Evolutionary conservation across 495 filamentous ascomycete species (phyloP).

Genomic region (Aspergillus egyptiacus): DNA sequence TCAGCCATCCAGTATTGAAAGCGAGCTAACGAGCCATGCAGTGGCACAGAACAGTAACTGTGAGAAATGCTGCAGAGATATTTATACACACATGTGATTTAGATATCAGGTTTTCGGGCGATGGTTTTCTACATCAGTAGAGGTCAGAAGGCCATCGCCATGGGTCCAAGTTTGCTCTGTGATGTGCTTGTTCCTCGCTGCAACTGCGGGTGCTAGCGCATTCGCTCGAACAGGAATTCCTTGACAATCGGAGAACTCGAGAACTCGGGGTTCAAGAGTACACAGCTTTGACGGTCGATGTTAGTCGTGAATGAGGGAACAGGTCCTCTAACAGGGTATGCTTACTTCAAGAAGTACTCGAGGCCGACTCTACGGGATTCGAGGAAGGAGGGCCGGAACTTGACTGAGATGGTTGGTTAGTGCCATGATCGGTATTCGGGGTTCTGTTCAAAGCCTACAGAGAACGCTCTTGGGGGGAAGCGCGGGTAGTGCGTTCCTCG

Average conservation of each 20-base stretch:
- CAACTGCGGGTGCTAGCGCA: slow-evolving; percentile 21
- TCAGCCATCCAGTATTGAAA: too few relatives aligned
- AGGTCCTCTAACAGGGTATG: slow-evolving; percentile 6
- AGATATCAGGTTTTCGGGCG: too few relatives aligned
- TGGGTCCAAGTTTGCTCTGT: too few relatives aligned
- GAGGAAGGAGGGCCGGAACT: slow-evolving; percentile 63
- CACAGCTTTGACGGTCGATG: slow-evolving; percentile 40
- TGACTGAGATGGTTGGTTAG: slow-evolving; percentile 37
- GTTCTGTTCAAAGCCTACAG: slow-evolving; percentile 42
- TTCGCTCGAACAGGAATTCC: slow-evolving; percentile 56
- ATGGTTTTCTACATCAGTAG: too few relatives aligned
- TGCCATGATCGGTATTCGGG: not conserved
- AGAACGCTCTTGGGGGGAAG: slow-evolving; percentile 66
- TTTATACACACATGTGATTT: too few relatives aligned
- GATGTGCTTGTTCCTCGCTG: too few relatives aligned
- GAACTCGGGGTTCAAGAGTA: slow-evolving; percentile 65
- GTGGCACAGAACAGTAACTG: too few relatives aligned
- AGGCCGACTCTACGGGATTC: slow-evolving; percentile 60
- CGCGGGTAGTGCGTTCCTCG: slow-evolving; percentile 55
- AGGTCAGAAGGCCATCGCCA: too few relatives aligned
- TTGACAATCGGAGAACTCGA: slow-evolving; percentile 62
- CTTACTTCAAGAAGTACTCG: slow-evolving; percentile 67
- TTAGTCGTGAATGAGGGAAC: not conserved
- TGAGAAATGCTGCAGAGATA: too few relatives aligned
- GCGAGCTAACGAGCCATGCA: too few relatives aligned